phyloP scores from a whole-genome alignment of 352 stramenopile genomes.

The Phytophthora hibernalis region DNA sequence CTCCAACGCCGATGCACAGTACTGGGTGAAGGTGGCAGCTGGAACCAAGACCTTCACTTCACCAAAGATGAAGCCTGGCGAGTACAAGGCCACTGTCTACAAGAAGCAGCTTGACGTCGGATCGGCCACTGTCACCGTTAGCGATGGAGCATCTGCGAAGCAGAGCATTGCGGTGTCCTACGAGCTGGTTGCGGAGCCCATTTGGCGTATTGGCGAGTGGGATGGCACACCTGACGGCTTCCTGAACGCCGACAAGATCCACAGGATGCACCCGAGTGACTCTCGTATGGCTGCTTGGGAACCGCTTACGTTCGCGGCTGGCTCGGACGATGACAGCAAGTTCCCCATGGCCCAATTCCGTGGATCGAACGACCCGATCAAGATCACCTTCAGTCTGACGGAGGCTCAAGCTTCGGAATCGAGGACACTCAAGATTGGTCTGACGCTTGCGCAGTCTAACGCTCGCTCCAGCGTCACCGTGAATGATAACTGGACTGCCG shows the following conservation, averaged over 20 bases:
- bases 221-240: constrained; percentile 55
- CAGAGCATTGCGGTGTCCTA: constrained; percentile 40
- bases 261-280: constrained; percentile 59
- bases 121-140: constrained; percentile 30
- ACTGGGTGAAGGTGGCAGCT: constrained; percentile 41
- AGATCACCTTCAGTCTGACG: constrained; percentile 44
- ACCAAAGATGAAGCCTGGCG: constrained; percentile 51
- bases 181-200: constrained; percentile 22
- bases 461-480: constrained; percentile 40
- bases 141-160: constrained; percentile 12
- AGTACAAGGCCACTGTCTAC: constrained; percentile 55
- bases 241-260: constrained; percentile 61
- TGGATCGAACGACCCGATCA: constrained; percentile 38
- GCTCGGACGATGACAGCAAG: constrained; percentile 22
- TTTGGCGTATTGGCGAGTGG: constrained; percentile 50
- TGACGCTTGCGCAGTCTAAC: constrained; percentile 45
- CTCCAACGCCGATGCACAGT: constrained; percentile 50
- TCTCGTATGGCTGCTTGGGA: constrained; percentile 43
- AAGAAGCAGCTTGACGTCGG: constrained; percentile 57
- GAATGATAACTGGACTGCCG: constrained; percentile 44
- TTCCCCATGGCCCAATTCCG: constrained; percentile 62
- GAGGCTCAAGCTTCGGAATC: constrained; percentile 26
- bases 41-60: constrained; percentile 44
- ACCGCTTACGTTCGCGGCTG: constrained; percentile 32
- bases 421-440: constrained; percentile 46